Conservation (phyloP, 2,329 filamentous ascomycete species). For the Alternaria rosae region DNA sequence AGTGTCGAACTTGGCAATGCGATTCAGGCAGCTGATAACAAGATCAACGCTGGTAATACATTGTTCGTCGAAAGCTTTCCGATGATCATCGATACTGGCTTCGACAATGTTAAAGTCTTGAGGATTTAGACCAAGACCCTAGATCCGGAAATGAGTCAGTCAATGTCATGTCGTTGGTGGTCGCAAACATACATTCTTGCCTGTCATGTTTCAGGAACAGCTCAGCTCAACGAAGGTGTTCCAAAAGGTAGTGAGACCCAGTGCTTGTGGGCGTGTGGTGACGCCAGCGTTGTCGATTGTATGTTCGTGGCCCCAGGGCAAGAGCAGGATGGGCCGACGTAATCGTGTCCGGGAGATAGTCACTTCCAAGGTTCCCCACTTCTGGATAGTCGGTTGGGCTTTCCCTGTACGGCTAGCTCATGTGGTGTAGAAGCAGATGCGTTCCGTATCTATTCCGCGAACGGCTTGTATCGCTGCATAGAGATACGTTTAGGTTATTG, state of each 20-base stretch:
- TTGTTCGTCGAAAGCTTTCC: conserved; percentile 52
- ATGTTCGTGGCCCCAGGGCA: neutral
- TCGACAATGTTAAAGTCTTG: conserved; percentile 53
- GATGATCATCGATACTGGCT: conserved; percentile 56
- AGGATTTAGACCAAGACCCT: neutral
- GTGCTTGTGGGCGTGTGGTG: neutral
- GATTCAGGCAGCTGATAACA: conserved; percentile 55
- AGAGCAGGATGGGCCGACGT: neutral
- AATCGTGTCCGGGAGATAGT: conserved; percentile 2
- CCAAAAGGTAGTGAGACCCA: neutral
- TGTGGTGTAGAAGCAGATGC: neutral
- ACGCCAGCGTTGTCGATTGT: neutral
- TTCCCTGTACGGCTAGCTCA: conserved; percentile 23
- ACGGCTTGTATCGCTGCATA: neutral
- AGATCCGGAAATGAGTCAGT: neutral
- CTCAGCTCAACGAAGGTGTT: neutral
- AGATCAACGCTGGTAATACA: conserved; percentile 56
- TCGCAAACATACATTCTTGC: neutral
- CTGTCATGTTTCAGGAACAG: neutral
- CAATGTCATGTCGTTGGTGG: neutral
- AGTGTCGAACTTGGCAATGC: conserved; percentile 58
- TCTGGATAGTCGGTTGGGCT: conserved; percentile 23
- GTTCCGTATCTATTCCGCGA: neutral
- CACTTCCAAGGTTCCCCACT: conserved; percentile 26
- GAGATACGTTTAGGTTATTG: neutral